Evolutionary conservation across 805 yeast species (phyloP).

Genomic region (Saturnispora mendoncae): DNA sequence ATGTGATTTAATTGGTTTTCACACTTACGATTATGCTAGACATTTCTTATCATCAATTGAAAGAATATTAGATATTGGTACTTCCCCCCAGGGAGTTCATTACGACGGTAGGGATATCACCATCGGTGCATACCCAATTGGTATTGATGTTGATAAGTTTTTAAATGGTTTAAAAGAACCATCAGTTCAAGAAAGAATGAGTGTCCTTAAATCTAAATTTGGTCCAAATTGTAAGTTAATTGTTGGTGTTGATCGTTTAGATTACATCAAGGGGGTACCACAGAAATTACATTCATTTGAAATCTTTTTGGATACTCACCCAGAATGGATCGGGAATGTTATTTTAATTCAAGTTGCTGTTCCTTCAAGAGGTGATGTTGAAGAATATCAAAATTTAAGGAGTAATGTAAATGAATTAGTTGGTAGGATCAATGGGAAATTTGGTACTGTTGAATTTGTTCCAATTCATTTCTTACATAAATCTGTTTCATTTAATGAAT

Average conservation of each 20-base stretch:
- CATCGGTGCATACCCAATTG: conserved; percentile 98
- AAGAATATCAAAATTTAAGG: conserved; percentile 88
- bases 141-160: conserved; percentile 92
- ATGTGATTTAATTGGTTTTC: conserved; percentile 94
- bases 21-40: conserved; percentile 97
- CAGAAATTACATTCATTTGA: conserved; percentile 96
- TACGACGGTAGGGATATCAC: conserved; percentile 66
- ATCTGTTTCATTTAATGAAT: conserved; percentile 82
- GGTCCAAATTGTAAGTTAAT: conserved; percentile 74
- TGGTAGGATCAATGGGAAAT: conserved; percentile 92
- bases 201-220: conserved; percentile 48
- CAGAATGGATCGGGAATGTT: conserved; percentile 97
- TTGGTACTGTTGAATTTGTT: conserved; percentile 94
- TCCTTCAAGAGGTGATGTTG: conserved; percentile 96
- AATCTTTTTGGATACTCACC: conserved; percentile 82
- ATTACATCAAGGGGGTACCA: conserved; percentile 96
- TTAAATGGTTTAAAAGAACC: conserved; percentile 62
- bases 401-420: conserved; percentile 94
- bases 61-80: conserved; percentile 69
- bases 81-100: conserved; percentile 86
- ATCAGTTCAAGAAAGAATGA: conserved; percentile 57
- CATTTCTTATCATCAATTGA: conserved; percentile 89
- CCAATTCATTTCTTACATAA: conserved; percentile 97
- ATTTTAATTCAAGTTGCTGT: conserved; percentile 95
- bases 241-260: conserved; percentile 94